Base-by-base conservation (phyloP, 139 green algal genomes). In the Medakamo hakoo region DNA sequence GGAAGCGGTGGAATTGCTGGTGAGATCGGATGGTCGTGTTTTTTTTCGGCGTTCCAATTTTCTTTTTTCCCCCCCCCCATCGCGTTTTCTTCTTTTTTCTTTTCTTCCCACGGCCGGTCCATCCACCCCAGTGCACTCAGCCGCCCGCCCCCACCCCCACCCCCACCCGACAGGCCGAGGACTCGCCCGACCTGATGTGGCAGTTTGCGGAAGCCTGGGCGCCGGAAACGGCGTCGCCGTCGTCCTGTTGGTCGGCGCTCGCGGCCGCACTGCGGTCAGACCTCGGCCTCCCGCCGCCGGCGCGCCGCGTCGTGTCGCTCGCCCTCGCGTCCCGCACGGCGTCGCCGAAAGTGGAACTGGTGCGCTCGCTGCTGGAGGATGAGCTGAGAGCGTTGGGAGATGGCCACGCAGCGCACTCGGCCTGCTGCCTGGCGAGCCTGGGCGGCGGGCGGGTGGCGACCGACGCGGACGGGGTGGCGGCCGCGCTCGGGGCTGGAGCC, bases 1-100 rank as follows among this genome's bases (percentile, higher is more conserved):
- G 29, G 85, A 92, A 55, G 82, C 80, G 3, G 75, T 72, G 24
- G 83, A 91, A 48, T 91, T 89, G 49, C 56, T 90, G 75, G 82
- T 89, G 62, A 30, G 73, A 32, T 27, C 1, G 62, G 30, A 27
- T 70, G 31, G 22, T 70, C 25, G 24, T 58, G 28, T n/a, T n/a
- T 19, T 58, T 21, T 49, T 40, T n/a, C n/a, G n/a, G n/a, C n/a
- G 60, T 24, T 27, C 61, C 30, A 4, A 27, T 25, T 48, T 30
- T 55, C 22, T 24, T 26, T 1, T 27, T 59, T 52, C n/a, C 20
- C 29, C 20, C 5, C 3, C 21, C 30, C 25, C 30, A 9, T 9
- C 27, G 24, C 25, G 29, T 32, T 22, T 52, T 5, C 5, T 3
- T 26, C 55, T 27, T n/a, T 3, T 56, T 4, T 58, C 24, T 19